Percentiles rank a stretch among this genome's conserved stretches.
Conservation (phyloP, 805 yeast species). For the Lipomyces yamadae region DNA sequence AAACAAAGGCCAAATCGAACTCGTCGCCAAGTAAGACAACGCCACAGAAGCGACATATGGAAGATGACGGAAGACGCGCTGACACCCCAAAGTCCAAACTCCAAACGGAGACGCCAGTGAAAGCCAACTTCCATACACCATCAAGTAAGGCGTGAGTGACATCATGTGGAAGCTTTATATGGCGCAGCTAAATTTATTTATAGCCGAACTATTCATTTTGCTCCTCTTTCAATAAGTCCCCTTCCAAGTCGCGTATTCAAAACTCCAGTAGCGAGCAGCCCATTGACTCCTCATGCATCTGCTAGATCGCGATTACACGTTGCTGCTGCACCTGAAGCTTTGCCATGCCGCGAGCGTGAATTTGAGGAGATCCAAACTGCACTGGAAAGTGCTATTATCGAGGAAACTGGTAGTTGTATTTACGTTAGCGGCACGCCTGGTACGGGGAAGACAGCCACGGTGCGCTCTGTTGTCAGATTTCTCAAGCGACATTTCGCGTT, state of each 20-base stretch:
- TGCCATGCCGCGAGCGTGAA: slow-evolving; percentile 89
- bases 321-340: slow-evolving; percentile 51
- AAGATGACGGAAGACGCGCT: not conserved
- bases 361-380: slow-evolving; percentile 70
- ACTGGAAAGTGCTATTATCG: slow-evolving; percentile 70
- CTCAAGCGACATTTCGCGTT: slow-evolving; percentile 59
- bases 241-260: slow-evolving; percentile 33
- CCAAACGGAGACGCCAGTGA: not conserved
- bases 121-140: slow-evolving; percentile 1
- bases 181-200: not conserved
- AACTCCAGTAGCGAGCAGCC: slow-evolving; percentile 22
- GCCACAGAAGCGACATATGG: not conserved
- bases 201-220: slow-evolving; percentile 14
- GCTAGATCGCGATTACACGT: slow-evolving; percentile 46
- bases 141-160: not conserved
- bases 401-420: slow-evolving; percentile 77
- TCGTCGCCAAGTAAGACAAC: slow-evolving; percentile 9
- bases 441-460: slow-evolving; percentile 94
- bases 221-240: slow-evolving; percentile 18
- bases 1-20: not conserved
- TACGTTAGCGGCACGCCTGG: slow-evolving; percentile 98
- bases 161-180: not conserved
- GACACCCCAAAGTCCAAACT: not conserved
- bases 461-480: slow-evolving; percentile 80
- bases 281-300: slow-evolving; percentile 34